Base-by-base conservation (phyloP, 225 moss, liverwort and hornwort genomes). In the Polytrichum formosum region DNA sequence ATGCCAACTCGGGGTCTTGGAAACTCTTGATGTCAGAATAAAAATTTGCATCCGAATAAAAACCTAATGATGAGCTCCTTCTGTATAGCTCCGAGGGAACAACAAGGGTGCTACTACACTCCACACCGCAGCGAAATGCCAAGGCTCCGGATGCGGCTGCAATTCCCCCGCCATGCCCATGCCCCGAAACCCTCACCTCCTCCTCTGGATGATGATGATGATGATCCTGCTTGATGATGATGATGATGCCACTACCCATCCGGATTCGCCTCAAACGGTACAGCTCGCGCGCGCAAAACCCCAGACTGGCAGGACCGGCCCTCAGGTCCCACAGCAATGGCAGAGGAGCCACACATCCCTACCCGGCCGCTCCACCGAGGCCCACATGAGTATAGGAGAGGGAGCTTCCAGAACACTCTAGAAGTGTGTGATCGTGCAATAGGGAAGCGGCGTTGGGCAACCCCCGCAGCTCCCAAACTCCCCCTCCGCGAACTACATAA, bases 41-140 rank as follows among this genome's bases (percentile, higher is more conserved):
- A 66, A 55, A 62, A 61, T 70, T 73, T 59, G 63, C 78, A 67
- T 75, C 55, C 56, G 53, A 76, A 58, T 18, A 27, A 18, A 66
- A 66, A 31, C 35, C 66, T 33, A 7, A 64, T 19, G 64, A 64
- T 19, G 31, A 18, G 64, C 18, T 27, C 26, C 70, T 28, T 13
- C 54, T 26, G 35, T 10, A 20, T 20, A 37, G 30, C 65, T 6
- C 28, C 5, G 54, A 1, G 23, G 54, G 13, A 10, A 66, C 13
- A 26, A 10, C 19, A 26, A 10, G 18, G 5, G 5, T 56, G 55
- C 69, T 61, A 62, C 69, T 66, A 64, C 68, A 21, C 26, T 25
- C 53, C 26, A 21, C 69, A 37, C 71, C 46, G 46, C 56, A 66
- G 46, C 46, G 46, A 46, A 46, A 46, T 46, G 46, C 46, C 35